phyloP scores from a whole-genome alignment of 805 yeast genomes.

The Monosporozyma siamensis region DNA sequence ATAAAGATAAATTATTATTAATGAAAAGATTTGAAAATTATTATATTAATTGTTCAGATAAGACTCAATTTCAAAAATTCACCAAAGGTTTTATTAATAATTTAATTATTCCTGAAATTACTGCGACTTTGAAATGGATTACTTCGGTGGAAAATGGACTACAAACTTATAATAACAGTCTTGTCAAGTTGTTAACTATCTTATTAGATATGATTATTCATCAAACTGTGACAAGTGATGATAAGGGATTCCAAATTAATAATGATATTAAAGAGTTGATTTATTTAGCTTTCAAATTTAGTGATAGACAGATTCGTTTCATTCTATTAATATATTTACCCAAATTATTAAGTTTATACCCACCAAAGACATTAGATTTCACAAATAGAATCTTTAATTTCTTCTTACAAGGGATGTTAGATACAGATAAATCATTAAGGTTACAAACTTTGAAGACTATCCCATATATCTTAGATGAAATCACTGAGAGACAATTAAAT shows the following conservation, averaged over 20 bases:
- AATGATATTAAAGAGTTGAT: slow-evolving; percentile 43
- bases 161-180: slow-evolving; percentile 1
- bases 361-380: slow-evolving; percentile 36
- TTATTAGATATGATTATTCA: slow-evolving; percentile 31
- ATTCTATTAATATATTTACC: slow-evolving; percentile 60
- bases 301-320: slow-evolving; percentile 72
- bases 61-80: slow-evolving; percentile 26
- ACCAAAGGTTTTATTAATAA: slow-evolving; percentile 42
- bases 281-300: slow-evolving; percentile 49
- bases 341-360: slow-evolving; percentile 39
- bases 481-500: slow-evolving; percentile 73
- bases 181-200: slow-evolving; percentile 26
- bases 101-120: slow-evolving; percentile 62
- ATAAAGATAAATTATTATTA: slow-evolving; percentile 41
- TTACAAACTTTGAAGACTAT: slow-evolving; percentile 62
- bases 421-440: slow-evolving; percentile 71
- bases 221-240: slow-evolving; percentile 16
- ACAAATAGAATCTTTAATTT: slow-evolving; percentile 60
- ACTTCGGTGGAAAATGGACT: neutral
- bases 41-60: slow-evolving; percentile 9
- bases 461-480: slow-evolving; percentile 46
- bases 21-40: slow-evolving; percentile 13
- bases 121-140: slow-evolving; percentile 7
- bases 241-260: slow-evolving; percentile 8
- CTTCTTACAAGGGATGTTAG: slow-evolving; percentile 74